Evolutionary conservation across 176 grass and related monocot genomes (phyloP).

Genomic region (Otatea glauca): DNA sequence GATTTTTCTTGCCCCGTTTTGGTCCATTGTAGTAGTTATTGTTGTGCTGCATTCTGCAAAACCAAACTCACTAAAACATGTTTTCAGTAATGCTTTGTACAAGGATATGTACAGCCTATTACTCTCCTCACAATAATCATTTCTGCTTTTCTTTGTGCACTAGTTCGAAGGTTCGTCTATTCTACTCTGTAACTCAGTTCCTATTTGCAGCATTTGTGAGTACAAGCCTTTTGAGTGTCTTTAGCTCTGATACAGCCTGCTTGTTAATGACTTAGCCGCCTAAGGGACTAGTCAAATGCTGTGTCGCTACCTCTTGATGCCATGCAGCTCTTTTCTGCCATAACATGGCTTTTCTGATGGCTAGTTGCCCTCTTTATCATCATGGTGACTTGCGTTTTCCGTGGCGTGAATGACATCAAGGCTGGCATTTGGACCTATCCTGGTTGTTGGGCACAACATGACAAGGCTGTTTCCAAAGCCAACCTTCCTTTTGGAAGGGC

Average conservation of each 20-base stretch:
- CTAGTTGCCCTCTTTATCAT: not conserved
- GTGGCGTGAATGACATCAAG: constrained; percentile 27
- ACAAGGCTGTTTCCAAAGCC: constrained; percentile 18
- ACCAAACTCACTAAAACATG: not conserved
- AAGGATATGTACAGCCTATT: not conserved
- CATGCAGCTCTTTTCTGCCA: constrained; percentile 20
- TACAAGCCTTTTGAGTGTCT: not conserved
- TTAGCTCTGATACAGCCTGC: constrained; percentile 31
- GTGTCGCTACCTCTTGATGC: constrained; percentile 11
- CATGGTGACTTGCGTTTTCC: constrained; percentile 3
- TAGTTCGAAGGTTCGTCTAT: not conserved
- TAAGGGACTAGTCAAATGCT: constrained; percentile 25
- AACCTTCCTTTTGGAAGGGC: constrained; percentile 29
- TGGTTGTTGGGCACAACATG: constrained; percentile 35
- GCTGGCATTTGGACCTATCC: constrained; percentile 57
- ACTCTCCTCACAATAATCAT: not conserved
- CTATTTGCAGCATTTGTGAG: not conserved
- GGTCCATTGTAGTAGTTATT: constrained; percentile 24
- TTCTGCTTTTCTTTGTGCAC: not conserved
- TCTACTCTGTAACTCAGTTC: not conserved
- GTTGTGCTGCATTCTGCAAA: constrained; percentile 26
- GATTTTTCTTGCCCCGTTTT: not conserved
- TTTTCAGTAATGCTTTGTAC: not conserved
- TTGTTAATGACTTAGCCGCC: not conserved
- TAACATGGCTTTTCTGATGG: constrained; percentile 5